Evolutionary conservation across 441 rosid genomes (phyloP).

Genomic region (Pelargonium fulgidum): DNA sequence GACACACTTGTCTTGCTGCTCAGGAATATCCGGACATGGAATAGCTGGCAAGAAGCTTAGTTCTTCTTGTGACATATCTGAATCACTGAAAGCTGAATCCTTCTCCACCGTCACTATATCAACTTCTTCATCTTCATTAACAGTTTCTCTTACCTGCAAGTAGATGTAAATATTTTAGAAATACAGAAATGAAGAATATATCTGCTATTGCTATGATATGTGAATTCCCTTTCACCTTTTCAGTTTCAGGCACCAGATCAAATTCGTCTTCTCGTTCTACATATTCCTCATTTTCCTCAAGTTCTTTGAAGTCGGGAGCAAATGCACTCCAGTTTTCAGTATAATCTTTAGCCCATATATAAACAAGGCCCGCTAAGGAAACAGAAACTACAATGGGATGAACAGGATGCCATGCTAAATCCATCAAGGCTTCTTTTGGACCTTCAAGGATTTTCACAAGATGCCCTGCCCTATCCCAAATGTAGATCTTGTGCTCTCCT

Average conservation of each 20-base stretch:
- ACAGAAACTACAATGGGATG: constrained; percentile 91
- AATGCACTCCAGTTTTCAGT: constrained; percentile 99
- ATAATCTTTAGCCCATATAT: constrained; percentile 96
- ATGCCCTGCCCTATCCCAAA: constrained; percentile 94
- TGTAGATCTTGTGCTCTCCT: constrained; percentile 86
- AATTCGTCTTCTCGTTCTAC: constrained; percentile 95
- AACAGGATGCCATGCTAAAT: constrained; percentile 98
- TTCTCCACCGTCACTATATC: constrained; percentile 81
- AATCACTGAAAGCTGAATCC: constrained; percentile 76
- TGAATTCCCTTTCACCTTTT: constrained; percentile 51
- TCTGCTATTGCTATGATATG: constrained; percentile 14
- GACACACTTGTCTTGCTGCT: constrained; percentile 52
- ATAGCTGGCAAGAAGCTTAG: constrained; percentile 81
- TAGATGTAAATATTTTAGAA: constrained; percentile 21
- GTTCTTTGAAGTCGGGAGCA: constrained; percentile 98
- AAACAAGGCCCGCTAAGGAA: constrained; percentile 81
- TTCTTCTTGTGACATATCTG: constrained; percentile 91
- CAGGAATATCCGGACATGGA: constrained; percentile 72
- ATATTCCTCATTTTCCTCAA: constrained; percentile 96
- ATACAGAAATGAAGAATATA: constrained; percentile 18
- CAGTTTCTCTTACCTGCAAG: constrained; percentile 69
- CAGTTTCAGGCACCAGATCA: constrained; percentile 80
- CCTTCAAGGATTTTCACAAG: constrained; percentile 98
- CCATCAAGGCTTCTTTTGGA: constrained; percentile 91
- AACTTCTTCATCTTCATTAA: constrained; percentile 87